phyloP scores from a whole-genome alignment of 345 rosid species.

The Orychophragmus violaceus region DNA sequence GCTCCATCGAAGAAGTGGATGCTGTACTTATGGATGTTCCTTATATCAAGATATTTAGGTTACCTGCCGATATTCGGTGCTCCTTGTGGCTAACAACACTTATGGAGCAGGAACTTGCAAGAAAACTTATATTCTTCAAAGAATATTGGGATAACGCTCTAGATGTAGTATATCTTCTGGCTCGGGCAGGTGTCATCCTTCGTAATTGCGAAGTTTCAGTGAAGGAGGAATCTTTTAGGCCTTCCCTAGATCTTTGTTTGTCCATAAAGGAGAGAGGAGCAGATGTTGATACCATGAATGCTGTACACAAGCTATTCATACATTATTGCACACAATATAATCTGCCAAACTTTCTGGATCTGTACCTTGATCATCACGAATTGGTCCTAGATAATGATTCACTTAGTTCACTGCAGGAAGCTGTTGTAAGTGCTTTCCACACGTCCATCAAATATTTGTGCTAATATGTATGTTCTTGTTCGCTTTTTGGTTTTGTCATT shows the following conservation, averaged over 20 bases:
- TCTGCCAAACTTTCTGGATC: constrained; percentile 85
- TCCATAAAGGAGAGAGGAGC: constrained; percentile 37
- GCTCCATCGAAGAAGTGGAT: constrained; percentile 72
- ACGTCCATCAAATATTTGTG: constrained; percentile 15
- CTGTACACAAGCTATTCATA: constrained; percentile 62
- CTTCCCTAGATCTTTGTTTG: constrained; percentile 42
- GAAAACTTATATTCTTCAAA: constrained; percentile 63
- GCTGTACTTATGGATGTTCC: constrained; percentile 78
- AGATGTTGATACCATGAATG: constrained; percentile 37
- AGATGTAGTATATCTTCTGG: constrained; percentile 67
- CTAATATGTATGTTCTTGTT: constrained; percentile 14
- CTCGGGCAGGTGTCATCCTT: constrained; percentile 67
- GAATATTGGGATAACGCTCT: constrained; percentile 82
- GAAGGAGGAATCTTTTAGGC: constrained; percentile 40
- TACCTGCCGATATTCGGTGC: constrained; percentile 48
- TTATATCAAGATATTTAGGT: constrained; percentile 56
- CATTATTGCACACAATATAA: constrained; percentile 57
- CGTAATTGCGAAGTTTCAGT: constrained; percentile 34
- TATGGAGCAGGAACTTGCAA: constrained; percentile 84
- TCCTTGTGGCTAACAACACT: constrained; percentile 69
- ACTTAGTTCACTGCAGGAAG: constrained; percentile 48
- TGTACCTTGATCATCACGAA: constrained; percentile 75
- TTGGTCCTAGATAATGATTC: constrained; percentile 58
- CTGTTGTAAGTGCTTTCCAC: constrained; percentile 73
- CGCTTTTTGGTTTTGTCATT: constrained; percentile 15